Evolutionary conservation across 345 rosid genomes (phyloP).

Genomic region (Viola odorata): DNA sequence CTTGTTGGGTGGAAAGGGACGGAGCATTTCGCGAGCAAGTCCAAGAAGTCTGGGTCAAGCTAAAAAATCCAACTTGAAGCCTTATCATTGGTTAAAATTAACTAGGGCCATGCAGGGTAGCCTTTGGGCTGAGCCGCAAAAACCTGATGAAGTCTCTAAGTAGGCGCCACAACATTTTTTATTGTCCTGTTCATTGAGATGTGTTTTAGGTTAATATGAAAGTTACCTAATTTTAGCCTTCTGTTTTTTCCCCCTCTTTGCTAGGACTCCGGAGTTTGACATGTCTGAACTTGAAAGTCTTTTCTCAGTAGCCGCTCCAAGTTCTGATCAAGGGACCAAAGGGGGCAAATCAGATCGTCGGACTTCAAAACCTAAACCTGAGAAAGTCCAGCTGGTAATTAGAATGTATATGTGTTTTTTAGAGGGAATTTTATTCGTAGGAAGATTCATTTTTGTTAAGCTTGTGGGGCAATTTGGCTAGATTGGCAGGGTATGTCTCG

Average conservation of each 20-base stretch:
- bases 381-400: constrained; percentile 85
- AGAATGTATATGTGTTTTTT: constrained; percentile 6
- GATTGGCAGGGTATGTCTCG: neutral
- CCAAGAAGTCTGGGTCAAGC: constrained; percentile 46
- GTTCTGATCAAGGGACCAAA: constrained; percentile 33
- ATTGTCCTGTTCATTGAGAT: constrained; percentile 6
- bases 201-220: neutral
- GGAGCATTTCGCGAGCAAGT: constrained; percentile 37
- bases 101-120: constrained; percentile 86
- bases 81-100: constrained; percentile 85
- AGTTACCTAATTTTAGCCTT: too few relatives aligned
- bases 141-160: constrained; percentile 67
- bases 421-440: constrained; percentile 2
- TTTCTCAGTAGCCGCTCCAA: constrained; percentile 59
- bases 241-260: neutral
- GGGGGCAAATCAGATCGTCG: constrained; percentile 48
- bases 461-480: neutral
- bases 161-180: constrained; percentile 21
- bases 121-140: constrained; percentile 81
- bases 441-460: neutral
- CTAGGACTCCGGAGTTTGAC: constrained; percentile 81
- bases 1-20: constrained; percentile 42
- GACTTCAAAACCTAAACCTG: constrained; percentile 43
- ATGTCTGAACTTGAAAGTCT: constrained; percentile 72
- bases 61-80: constrained; percentile 63